A percentile compares a stretch with the other conserved stretches of the same genome.
Conservation (phyloP, 495 filamentous ascomycete genomes). For the Neurospora sp. region DNA sequence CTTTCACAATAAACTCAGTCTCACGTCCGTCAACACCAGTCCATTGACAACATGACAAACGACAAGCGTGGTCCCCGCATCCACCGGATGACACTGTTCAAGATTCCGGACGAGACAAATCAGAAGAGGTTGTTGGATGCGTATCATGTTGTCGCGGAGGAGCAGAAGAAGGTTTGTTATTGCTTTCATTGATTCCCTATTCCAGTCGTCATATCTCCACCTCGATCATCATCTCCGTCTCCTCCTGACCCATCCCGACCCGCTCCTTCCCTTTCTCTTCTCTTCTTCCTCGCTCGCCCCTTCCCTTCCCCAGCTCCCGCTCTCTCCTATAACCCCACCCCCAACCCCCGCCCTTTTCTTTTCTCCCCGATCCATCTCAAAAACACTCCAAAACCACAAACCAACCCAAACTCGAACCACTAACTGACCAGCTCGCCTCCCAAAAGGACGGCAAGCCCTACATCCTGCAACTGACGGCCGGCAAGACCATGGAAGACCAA, state of each 20-base stretch:
- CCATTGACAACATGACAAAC: neutral
- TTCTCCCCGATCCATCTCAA: neutral
- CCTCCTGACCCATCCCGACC: neutral
- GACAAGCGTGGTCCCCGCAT: slow-evolving; percentile 8
- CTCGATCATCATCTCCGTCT: neutral
- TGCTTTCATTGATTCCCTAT: neutral
- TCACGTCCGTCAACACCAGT: neutral
- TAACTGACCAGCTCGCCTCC: neutral
- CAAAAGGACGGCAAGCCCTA: slow-evolving; percentile 56
- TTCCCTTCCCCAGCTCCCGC: neutral
- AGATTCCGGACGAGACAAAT: slow-evolving; percentile 19
- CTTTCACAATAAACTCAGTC: neutral
- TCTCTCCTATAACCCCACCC: neutral
- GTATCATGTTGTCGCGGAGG: slow-evolving; percentile 15
- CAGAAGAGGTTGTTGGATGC: slow-evolving; percentile 23
- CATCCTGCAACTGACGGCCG: slow-evolving; percentile 41
- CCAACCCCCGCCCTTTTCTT: no score
- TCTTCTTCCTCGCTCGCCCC: neutral
- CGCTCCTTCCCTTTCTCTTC: neutral
- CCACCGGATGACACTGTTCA: slow-evolving; percentile 29
- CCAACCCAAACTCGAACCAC: neutral
- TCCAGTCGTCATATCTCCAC: neutral
- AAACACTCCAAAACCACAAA: neutral
- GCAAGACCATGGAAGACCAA: slow-evolving; percentile 37
- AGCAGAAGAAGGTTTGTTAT: slow-evolving; percentile 17